phyloP scores from a whole-genome alignment of 768 basidiomycete genomes.

The Naganishia antarctica region DNA sequence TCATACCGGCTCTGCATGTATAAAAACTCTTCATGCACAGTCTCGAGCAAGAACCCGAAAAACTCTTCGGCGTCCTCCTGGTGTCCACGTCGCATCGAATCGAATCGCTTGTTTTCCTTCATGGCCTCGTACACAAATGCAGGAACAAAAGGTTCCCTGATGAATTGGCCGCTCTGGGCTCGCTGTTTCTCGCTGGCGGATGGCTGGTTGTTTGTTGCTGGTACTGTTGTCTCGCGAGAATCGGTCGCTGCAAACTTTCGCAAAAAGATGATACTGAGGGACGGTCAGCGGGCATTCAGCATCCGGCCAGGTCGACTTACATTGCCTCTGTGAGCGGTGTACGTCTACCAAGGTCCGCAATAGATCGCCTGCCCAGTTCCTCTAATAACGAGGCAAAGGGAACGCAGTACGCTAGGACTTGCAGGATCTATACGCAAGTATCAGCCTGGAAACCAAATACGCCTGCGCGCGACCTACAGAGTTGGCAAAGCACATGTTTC shows the following conservation, averaged over 20 bases:
- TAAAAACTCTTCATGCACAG: slow-evolving; percentile 84
- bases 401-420: slow-evolving; percentile 81
- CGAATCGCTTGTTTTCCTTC: slow-evolving; percentile 88
- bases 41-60: slow-evolving; percentile 92
- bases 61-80: slow-evolving; percentile 99
- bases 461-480: slow-evolving; percentile 52
- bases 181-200: slow-evolving; percentile 18
- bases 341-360: slow-evolving; percentile 49
- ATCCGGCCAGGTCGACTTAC: slow-evolving; percentile 40
- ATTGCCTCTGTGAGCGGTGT: slow-evolving; percentile 53
- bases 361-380: slow-evolving; percentile 61
- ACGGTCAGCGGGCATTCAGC: slow-evolving; percentile 33
- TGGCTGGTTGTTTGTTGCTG: background rate
- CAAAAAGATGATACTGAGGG: slow-evolving; percentile 57
- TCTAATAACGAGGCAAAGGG: slow-evolving; percentile 75
- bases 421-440: slow-evolving; percentile 58
- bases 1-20: slow-evolving; percentile 56
- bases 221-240: background rate
- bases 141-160: slow-evolving; percentile 70
- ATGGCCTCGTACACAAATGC: slow-evolving; percentile 84
- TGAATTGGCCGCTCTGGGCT: slow-evolving; percentile 18
- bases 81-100: slow-evolving; percentile 85
- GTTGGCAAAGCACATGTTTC: slow-evolving; percentile 98
- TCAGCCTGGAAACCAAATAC: background rate
- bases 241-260: slow-evolving; percentile 59